A percentile compares a stretch with the other conserved stretches of the same genome.
phyloP scores from a whole-genome alignment of 2,329 filamentous ascomycete genomes.

The Rutstroemia sydowiana region DNA sequence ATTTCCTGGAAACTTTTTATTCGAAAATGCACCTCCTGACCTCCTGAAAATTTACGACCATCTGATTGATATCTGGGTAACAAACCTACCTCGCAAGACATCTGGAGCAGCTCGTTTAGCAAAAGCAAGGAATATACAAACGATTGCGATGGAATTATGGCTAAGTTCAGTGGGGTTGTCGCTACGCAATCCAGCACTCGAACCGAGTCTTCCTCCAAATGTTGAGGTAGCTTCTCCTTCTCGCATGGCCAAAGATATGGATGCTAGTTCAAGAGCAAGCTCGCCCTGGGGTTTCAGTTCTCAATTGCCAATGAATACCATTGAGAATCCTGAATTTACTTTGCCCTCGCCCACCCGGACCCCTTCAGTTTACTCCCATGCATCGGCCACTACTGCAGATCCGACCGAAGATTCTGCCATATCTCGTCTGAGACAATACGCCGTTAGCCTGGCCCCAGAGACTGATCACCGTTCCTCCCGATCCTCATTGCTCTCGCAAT shows the following conservation, averaged over 20 bases:
- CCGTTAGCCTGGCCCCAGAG: slow-evolving; percentile 26
- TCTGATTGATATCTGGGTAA: slow-evolving; percentile 26
- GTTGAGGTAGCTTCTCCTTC: slow-evolving; percentile 1
- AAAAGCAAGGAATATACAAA: slow-evolving; percentile 26
- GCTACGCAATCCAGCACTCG: slow-evolving; percentile 14
- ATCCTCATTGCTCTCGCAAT: slow-evolving; percentile 30
- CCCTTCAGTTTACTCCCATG: slow-evolving; percentile 25
- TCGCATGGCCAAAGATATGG: slow-evolving; percentile 8
- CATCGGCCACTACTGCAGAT: slow-evolving; percentile 16
- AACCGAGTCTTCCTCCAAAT: background rate
- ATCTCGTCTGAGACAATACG: slow-evolving; percentile 31
- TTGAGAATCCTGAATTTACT: slow-evolving; percentile 9
- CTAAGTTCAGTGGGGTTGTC: slow-evolving; percentile 27
- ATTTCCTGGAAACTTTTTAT: slow-evolving; percentile 1
- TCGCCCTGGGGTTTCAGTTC: slow-evolving; percentile 18
- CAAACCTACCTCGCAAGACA: slow-evolving; percentile 21
- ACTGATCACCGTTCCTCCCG: slow-evolving; percentile 19
- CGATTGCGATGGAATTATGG: slow-evolving; percentile 26
- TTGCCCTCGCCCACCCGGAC: slow-evolving; percentile 20
- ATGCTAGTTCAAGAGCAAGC: slow-evolving; percentile 13
- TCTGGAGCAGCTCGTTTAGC: slow-evolving; percentile 21
- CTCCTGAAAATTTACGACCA: slow-evolving; percentile 26
- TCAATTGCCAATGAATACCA: slow-evolving; percentile 12
- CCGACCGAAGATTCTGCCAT: slow-evolving; percentile 28
- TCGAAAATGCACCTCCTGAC: slow-evolving; percentile 5